Evolutionary conservation across 228 moss, liverwort and hornwort species (phyloP).

Genomic region (Sphagnum magellanicum): DNA sequence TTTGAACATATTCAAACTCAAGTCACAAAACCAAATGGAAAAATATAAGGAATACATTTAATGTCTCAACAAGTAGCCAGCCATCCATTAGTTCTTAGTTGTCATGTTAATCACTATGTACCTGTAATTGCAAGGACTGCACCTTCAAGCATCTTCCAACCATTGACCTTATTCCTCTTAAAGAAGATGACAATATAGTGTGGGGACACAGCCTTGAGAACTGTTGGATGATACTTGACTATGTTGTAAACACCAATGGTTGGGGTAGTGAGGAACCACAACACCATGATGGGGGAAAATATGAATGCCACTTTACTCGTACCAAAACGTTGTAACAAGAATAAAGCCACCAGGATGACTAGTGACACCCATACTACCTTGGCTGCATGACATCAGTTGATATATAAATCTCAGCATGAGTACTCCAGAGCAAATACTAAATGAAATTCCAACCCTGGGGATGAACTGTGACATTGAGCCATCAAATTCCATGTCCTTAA

Average conservation of each 20-base stretch:
- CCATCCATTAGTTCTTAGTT: too few species aligned
- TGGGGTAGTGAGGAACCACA: constrained; percentile 60
- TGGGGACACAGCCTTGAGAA: constrained; percentile 81
- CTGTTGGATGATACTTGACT: constrained; percentile 37
- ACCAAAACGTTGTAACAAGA: constrained; percentile 66
- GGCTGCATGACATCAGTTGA: constrained; percentile 15
- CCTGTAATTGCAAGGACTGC: constrained; percentile 84
- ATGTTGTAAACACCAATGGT: constrained; percentile 74
- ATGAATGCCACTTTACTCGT: constrained; percentile 58
- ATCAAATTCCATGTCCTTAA: background rate
- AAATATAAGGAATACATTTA: too few species aligned
- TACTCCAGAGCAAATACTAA: background rate
- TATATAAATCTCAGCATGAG: too few species aligned
- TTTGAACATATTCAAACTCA: too few species aligned
- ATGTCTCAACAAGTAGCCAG: too few species aligned
- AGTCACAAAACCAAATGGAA: too few species aligned
- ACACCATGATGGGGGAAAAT: constrained; percentile 83
- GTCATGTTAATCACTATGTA: constrained; percentile 9
- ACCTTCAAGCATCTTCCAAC: constrained; percentile 77
- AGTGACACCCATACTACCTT: constrained; percentile 37
- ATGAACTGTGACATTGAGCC: background rate
- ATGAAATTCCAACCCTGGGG: background rate
- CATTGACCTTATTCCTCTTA: constrained; percentile 37
- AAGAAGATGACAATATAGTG: constrained; percentile 20
- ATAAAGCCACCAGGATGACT: constrained; percentile 50